A percentile compares a stretch with the other conserved stretches of the same genome.
Conservation (phyloP, 441 rosid genomes). For the Populus hybrid region DNA sequence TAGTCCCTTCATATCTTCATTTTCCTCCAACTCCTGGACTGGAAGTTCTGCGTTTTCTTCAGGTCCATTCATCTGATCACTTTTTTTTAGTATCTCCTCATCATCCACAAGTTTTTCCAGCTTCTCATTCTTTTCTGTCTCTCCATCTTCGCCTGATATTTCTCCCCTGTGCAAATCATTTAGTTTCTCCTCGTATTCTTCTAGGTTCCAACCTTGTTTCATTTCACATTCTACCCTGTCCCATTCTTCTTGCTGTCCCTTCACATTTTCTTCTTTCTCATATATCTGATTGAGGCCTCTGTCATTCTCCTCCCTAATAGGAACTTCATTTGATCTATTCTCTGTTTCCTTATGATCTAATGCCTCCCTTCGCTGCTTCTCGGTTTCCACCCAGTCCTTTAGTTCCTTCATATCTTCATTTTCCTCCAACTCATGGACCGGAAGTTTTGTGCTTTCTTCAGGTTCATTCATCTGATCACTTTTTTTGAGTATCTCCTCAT, state of each 20-base stretch:
- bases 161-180: slow-evolving; percentile 20
- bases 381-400: slow-evolving; percentile 17
- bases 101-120: slow-evolving; percentile 29
- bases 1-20: slow-evolving; percentile 14
- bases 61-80: slow-evolving; percentile 27
- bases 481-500: slow-evolving; percentile 34
- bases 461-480: slow-evolving; percentile 29
- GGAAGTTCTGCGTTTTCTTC: slow-evolving; percentile 22
- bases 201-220: slow-evolving; percentile 26
- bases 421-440: slow-evolving; percentile 26
- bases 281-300: slow-evolving; percentile 18
- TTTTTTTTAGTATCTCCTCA: slow-evolving; percentile 33
- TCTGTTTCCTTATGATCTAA: slow-evolving; percentile 29
- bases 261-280: slow-evolving; percentile 29
- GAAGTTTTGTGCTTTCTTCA: slow-evolving; percentile 20
- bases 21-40: slow-evolving; percentile 24
- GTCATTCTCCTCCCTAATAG: slow-evolving; percentile 20
- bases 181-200: slow-evolving; percentile 31
- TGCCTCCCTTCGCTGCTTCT: slow-evolving; percentile 19
- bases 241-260: slow-evolving; percentile 38
- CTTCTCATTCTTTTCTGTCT: slow-evolving; percentile 17
- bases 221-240: slow-evolving; percentile 32
- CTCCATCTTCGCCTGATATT: slow-evolving; percentile 21
- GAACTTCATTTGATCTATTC: slow-evolving; percentile 18
- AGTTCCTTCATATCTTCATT: slow-evolving; percentile 14